Conservation (phyloP, 257 asterid genomes). For the Capsicum rhomboideum region DNA sequence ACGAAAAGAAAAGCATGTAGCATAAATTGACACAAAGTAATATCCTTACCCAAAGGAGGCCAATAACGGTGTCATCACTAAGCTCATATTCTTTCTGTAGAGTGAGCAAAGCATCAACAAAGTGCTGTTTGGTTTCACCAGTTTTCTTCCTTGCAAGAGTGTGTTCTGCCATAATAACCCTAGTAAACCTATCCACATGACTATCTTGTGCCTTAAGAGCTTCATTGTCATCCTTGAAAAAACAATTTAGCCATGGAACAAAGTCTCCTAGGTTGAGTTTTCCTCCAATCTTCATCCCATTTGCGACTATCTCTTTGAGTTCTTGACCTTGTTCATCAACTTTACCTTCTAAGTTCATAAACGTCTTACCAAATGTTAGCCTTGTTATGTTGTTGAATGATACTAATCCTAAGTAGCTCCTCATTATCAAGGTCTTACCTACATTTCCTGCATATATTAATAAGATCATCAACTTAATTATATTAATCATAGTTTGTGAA, state of each 20-base stretch:
- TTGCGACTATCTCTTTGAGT: slow-evolving; percentile 5
- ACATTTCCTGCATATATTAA: neutral
- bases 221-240: neutral
- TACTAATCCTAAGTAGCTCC: slow-evolving; percentile 9
- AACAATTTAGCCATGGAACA: slow-evolving; percentile 15
- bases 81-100: slow-evolving; percentile 9
- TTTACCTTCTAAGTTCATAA: neutral
- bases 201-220: slow-evolving; percentile 5
- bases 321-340: slow-evolving; percentile 10
- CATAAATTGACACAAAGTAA: neutral
- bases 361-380: slow-evolving; percentile 5
- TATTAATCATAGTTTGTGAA: neutral
- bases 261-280: neutral
- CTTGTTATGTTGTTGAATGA: slow-evolving; percentile 17
- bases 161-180: slow-evolving; percentile 9
- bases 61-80: slow-evolving; percentile 5
- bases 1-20: too few species aligned
- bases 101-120: slow-evolving; percentile 16
- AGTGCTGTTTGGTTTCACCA: slow-evolving; percentile 8
- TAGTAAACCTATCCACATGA: slow-evolving; percentile 7
- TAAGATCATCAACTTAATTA: neutral
- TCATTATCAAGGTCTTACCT: neutral
- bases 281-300: slow-evolving; percentile 13
- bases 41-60: slow-evolving; percentile 10
- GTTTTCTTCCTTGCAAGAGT: slow-evolving; percentile 7